Base-by-base conservation (phyloP, 2,329 filamentous ascomycete genomes). In the Metarhizium anisopliae region DNA sequence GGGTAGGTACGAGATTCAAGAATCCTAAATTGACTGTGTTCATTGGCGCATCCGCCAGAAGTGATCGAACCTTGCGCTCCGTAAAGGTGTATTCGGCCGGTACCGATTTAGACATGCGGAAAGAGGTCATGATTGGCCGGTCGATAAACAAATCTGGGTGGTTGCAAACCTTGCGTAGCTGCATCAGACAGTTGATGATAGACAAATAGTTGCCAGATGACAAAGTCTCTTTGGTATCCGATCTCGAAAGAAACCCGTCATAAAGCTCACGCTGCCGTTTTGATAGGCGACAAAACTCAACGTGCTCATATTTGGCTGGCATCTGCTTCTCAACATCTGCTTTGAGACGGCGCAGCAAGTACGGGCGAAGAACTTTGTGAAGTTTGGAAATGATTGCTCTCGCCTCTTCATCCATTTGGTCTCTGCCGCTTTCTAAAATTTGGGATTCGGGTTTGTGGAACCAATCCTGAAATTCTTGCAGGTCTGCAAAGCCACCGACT, bases 241-340 rank as follows among this genome's bases (percentile, higher is more conserved):
- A 87, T 55, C 92, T 85, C 38, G 90, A 90, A 74, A 99, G 84
- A 71, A 97, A 99, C 1, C 93, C 93, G 71, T 99, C 94, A 66
- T 99, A 99, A 8, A 99, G 76, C 71, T 96, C 94, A 47, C 94
- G 85, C 68, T 99, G 94, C 29, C 94, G 86, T 69, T 97, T 96
- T 6, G 93, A 97, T 4, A 99, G 78, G 49, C 93, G 88, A 70
- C 94, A 99, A 66, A 95, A 92, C 60, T 97, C 89, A 20, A 99
- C 91, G 66, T 96, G 92, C 70, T 99, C 95, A 66, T 96, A 96
- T 70, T 99, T 99, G 59, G 84, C 92, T 0, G 95, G 94, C 89
- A 99, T 96, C 68, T 99, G 94, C 74, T 97, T 96, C 74, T 99
- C 95, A 6, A 99, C 94, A 66, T 99, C 94, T 49, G 90, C 89